These are phyloP conservation scores for Penicillium steckii DNA, from an alignment of 495 filamentous ascomycete genomes.

Conservation along the genomic window DNA sequence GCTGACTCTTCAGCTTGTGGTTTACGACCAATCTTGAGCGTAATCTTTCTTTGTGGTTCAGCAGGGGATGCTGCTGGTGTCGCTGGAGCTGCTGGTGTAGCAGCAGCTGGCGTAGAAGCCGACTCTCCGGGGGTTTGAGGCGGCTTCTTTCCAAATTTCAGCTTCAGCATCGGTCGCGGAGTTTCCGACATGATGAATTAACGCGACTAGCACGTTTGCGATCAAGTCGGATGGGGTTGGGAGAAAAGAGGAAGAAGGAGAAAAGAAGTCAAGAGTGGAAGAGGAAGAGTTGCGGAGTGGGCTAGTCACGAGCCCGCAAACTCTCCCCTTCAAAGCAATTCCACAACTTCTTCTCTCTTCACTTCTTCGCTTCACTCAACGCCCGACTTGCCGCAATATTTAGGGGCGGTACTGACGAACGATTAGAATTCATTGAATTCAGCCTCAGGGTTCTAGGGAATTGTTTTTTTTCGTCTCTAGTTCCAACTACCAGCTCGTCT, in stretches of 20 bases:
- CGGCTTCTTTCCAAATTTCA: constrained; percentile 48
- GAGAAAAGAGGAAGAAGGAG: no score
- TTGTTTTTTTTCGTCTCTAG: neutral
- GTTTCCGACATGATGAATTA: constrained; percentile 35
- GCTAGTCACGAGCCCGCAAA: no score
- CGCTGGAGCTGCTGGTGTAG: constrained; percentile 12
- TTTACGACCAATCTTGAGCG: constrained; percentile 48
- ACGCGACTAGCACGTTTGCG: no score
- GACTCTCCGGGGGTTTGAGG: constrained; percentile 21
- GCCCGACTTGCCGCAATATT: no score
- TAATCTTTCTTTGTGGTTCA: constrained; percentile 44
- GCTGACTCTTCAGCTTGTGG: constrained; percentile 25
- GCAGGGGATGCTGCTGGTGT: constrained; percentile 29
- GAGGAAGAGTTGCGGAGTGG: no score
- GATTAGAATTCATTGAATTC: no score
- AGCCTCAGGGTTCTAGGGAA: neutral
- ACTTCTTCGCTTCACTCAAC: no score
- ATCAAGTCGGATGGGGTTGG: no score
- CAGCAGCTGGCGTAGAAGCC: neutral
- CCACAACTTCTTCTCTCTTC: no score
- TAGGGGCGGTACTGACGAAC: no score
- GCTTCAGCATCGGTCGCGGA: constrained; percentile 47
- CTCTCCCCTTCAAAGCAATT: no score
- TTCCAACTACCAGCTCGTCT: neutral
- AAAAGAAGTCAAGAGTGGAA: neutral